These are phyloP conservation scores for Stereum hirsutum DNA, from an alignment of 1,284 basidiomycete genomes.

Conservation along the genomic window DNA sequence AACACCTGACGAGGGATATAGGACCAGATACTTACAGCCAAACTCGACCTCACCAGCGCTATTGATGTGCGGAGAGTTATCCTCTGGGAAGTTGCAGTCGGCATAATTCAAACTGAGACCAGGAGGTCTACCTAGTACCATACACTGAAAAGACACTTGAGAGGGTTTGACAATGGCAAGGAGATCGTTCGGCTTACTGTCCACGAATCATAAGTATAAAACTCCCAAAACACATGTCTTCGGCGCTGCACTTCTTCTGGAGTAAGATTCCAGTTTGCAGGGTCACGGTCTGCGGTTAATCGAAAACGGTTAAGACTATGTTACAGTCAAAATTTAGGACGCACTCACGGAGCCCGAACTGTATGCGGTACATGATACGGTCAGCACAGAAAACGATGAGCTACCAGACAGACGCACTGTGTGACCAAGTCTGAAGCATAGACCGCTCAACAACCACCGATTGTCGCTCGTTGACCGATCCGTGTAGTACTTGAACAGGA, in stretches of 20 bases:
- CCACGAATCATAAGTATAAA: constrained; percentile 41
- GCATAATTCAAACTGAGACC: constrained; percentile 33
- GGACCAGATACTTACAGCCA: constrained; percentile 31
- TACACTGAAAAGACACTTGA: constrained; percentile 22
- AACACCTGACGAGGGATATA: not conserved
- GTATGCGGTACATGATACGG: not conserved
- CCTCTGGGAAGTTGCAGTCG: constrained; percentile 43
- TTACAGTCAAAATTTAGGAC: not conserved
- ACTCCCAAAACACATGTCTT: constrained; percentile 46
- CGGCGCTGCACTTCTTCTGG: constrained; percentile 38
- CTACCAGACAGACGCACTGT: constrained; percentile 25
- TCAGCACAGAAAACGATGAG: constrained; percentile 1
- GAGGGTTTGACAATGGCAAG: constrained; percentile 5
- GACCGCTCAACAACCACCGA: constrained; percentile 37
- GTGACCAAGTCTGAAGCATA: constrained; percentile 32
- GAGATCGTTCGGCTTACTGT: constrained; percentile 33
- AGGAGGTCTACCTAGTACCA: constrained; percentile 38
- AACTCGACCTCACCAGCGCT: constrained; percentile 25
- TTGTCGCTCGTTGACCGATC: constrained; percentile 34
- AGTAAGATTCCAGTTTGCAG: constrained; percentile 37
- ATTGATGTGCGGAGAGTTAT: constrained; percentile 23
- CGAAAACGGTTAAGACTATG: not conserved
- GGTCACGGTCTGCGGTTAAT: constrained; percentile 38
- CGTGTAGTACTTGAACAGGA: constrained; percentile 33
- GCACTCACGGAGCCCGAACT: constrained; percentile 44